Conservation (phyloP, 2,329 filamentous ascomycete genomes). For the Trichoderma sp. region DNA sequence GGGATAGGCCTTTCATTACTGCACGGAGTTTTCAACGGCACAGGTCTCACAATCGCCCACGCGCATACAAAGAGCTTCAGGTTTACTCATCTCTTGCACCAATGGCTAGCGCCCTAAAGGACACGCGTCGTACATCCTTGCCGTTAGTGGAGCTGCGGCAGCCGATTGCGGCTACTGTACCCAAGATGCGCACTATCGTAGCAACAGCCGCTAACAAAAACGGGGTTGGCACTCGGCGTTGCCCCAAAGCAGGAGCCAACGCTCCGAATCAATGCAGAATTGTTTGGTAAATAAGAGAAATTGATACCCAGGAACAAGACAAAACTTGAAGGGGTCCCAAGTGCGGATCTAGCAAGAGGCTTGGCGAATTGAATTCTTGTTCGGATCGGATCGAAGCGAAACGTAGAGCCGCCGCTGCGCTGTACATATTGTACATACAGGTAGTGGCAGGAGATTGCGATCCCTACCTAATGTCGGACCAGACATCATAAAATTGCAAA, state of each 20-base stretch:
- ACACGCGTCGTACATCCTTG: background rate
- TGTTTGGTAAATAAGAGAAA: background rate
- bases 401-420: background rate
- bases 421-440: no score
- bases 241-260: background rate
- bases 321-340: background rate
- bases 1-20: background rate
- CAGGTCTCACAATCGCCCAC: background rate
- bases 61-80: background rate
- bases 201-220: background rate
- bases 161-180: background rate
- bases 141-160: background rate
- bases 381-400: background rate
- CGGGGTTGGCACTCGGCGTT: background rate
- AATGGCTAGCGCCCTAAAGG: background rate
- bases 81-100: background rate
- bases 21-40: background rate
- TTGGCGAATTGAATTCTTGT: background rate
- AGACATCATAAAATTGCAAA: background rate
- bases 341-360: background rate
- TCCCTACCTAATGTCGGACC: no score
- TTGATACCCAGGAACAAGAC: background rate
- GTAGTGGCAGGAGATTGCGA: background rate
- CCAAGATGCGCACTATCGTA: background rate
- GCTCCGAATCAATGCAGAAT: background rate